Percentiles rank a stretch among this genome's conserved stretches.
These are phyloP conservation scores for Candida silvatica DNA, from an alignment of 805 yeast genomes.

Conservation along the genomic window DNA sequence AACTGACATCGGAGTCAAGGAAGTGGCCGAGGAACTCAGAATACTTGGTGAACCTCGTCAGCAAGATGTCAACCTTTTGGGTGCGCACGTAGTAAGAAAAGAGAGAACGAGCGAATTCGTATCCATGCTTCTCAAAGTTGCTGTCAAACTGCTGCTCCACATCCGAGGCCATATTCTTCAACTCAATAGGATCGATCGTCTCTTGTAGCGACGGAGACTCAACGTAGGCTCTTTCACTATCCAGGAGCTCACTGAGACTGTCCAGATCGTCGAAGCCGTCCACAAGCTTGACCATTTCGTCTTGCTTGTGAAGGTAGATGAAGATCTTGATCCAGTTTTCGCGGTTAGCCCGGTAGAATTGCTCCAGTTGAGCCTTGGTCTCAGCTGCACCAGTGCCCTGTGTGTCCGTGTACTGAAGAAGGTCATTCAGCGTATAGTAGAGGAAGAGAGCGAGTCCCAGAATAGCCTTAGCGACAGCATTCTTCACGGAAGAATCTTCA, in stretches of 20 bases:
- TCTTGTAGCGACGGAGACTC: slow-evolving; percentile 18
- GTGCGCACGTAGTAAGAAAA: slow-evolving; percentile 49
- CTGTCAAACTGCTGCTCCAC: slow-evolving; percentile 26
- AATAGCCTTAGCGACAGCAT: slow-evolving; percentile 10
- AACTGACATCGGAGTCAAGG: slow-evolving; percentile 34
- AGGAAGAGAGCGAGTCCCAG: slow-evolving; percentile 15
- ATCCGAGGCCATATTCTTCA: slow-evolving; percentile 13
- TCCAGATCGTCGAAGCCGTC: slow-evolving; percentile 60
- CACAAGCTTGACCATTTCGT: slow-evolving; percentile 51
- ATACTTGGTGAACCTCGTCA: slow-evolving; percentile 50
- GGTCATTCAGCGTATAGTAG: slow-evolving; percentile 15
- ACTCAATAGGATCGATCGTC: slow-evolving; percentile 14
- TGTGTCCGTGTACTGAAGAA: slow-evolving; percentile 3
- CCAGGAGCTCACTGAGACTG: slow-evolving; percentile 49
- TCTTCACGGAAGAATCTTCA: slow-evolving; percentile 7
- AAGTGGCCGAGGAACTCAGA: slow-evolving; percentile 41
- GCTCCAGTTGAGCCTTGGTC: slow-evolving; percentile 1
- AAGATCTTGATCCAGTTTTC: slow-evolving; percentile 52
- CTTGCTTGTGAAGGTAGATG: slow-evolving; percentile 38
- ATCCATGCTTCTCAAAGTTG: slow-evolving; percentile 56
- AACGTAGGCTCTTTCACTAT: slow-evolving; percentile 29
- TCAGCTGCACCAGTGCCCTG: background rate
- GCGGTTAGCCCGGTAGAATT: slow-evolving; percentile 14
- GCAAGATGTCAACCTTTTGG: slow-evolving; percentile 42
- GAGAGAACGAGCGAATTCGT: slow-evolving; percentile 56